Evolutionary conservation across 352 stramenopile species (phyloP).

Genomic region (Globisporangium spinosum): DNA sequence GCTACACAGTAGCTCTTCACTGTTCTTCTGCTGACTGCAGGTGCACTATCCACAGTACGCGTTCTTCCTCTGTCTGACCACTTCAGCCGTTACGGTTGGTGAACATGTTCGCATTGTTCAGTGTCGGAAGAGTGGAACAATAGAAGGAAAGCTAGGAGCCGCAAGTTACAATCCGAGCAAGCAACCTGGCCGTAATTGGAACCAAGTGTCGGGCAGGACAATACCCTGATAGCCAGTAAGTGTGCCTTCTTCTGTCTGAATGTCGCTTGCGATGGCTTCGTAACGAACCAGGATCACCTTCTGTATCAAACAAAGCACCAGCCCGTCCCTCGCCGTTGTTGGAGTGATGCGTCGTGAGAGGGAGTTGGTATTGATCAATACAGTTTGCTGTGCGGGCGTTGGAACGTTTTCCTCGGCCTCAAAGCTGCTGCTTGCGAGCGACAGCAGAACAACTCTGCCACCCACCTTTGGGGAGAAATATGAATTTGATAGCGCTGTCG

Average conservation of each 20-base stretch:
- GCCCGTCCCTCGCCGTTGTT: background rate
- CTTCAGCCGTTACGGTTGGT: background rate
- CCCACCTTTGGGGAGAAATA: background rate
- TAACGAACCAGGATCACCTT: background rate
- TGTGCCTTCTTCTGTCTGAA: background rate
- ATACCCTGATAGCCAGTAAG: background rate
- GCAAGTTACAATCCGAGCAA: background rate
- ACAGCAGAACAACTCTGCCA: background rate
- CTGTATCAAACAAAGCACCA: background rate
- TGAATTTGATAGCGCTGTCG: background rate
- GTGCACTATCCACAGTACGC: slow-evolving; percentile 6
- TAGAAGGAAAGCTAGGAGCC: background rate
- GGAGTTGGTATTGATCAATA: background rate
- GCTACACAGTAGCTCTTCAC: background rate
- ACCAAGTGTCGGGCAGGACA: background rate
- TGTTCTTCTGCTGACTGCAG: slow-evolving; percentile 1
- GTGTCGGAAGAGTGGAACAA: background rate
- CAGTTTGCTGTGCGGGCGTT: background rate
- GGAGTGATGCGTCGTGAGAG: background rate
- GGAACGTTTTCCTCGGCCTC: background rate
- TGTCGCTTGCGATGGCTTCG: background rate
- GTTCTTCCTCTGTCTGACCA: background rate
- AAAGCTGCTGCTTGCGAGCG: background rate
- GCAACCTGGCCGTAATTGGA: background rate
- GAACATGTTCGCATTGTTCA: background rate